A percentile compares a stretch with the other conserved stretches of the same genome.
phyloP scores from a whole-genome alignment of 345 rosid genomes.

The Triadica sebifera region DNA sequence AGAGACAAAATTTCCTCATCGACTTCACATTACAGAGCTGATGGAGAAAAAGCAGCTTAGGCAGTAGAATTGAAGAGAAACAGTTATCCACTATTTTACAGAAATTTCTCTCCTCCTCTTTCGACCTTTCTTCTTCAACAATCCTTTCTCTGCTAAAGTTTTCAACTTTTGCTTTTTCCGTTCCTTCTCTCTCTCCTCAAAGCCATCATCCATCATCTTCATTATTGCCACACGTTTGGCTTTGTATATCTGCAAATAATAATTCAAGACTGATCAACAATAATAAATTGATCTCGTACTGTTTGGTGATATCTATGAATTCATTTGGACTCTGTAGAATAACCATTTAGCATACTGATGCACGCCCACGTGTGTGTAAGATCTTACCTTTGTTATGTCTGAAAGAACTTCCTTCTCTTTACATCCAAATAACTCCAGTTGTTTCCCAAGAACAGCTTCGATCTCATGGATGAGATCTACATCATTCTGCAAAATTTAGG shows the following conservation, averaged over 20 bases:
- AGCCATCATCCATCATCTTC: slow-evolving; percentile 90
- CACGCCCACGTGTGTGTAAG: background rate
- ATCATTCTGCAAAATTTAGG: slow-evolving; percentile 57
- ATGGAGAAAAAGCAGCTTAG: background rate
- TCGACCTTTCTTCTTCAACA: slow-evolving; percentile 23
- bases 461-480: slow-evolving; percentile 69
- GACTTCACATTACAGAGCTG: background rate
- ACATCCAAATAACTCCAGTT: slow-evolving; percentile 59
- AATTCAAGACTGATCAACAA: background rate
- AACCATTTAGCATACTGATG: no score
- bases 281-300: background rate
- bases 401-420: slow-evolving; percentile 75
- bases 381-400: slow-evolving; percentile 61
- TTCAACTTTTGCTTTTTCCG: slow-evolving; percentile 66
- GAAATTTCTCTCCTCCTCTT: slow-evolving; percentile 17
- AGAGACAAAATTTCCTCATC: background rate
- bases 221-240: slow-evolving; percentile 81
- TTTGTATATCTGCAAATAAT: slow-evolving; percentile 62
- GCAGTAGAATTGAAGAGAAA: no score
- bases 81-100: background rate
- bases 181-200: slow-evolving; percentile 73
- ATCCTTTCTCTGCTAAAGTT: slow-evolving; percentile 59
- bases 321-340: no score
- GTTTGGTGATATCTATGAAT: no score
- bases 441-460: slow-evolving; percentile 66